A percentile compares a stretch with the other conserved stretches of the same genome.
Conservation (phyloP, 352 stramenopile species). For the Pythium phragmitis region DNA sequence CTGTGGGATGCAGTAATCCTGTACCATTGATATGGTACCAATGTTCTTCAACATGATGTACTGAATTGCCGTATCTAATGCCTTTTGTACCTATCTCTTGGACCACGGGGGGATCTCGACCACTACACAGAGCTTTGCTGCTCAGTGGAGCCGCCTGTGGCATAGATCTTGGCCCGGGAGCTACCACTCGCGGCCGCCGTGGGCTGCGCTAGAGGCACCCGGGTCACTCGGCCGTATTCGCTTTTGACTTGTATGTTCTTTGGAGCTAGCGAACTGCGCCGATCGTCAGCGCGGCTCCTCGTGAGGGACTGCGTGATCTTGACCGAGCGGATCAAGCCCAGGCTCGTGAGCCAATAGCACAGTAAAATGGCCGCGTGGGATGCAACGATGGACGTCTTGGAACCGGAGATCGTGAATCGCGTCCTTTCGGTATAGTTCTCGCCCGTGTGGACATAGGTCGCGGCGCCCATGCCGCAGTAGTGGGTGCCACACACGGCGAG, state of each 20-base stretch:
- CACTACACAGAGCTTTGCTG: background rate
- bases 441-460: conserved; percentile 42
- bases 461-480: conserved; percentile 60
- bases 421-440: conserved; percentile 32
- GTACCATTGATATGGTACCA: conserved; percentile 13
- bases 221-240: background rate
- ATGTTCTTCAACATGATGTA: conserved; percentile 6
- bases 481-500: conserved; percentile 72
- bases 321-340: conserved; percentile 15
- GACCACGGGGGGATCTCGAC: background rate
- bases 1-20: background rate
- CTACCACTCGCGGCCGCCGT: background rate
- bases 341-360: conserved; percentile 56
- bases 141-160: background rate
- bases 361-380: conserved; percentile 54
- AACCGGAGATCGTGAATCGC: conserved; percentile 35
- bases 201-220: background rate
- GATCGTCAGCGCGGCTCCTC: conserved; percentile 4
- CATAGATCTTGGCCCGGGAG: background rate
- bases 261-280: background rate
- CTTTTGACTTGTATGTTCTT: background rate
- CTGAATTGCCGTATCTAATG: background rate
- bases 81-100: conserved; percentile 7
- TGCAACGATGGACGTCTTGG: conserved; percentile 34
- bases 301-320: conserved; percentile 9